These are phyloP conservation scores for Chaetoceros tenuissimus DNA, from an alignment of 108 stramenopile genomes.

Conservation along the genomic window DNA sequence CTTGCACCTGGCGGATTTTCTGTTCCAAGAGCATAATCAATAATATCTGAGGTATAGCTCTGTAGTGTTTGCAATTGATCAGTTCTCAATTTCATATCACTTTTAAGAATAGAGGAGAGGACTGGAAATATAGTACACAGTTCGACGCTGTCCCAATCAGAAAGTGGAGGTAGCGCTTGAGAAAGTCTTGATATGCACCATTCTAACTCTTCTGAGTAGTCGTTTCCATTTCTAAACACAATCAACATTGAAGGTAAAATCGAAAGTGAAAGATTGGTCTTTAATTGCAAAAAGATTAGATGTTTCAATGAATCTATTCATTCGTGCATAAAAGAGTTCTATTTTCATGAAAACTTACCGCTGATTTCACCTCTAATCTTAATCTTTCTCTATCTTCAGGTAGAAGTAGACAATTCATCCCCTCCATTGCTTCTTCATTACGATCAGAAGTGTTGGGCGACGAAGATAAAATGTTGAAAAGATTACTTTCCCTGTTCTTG, in stretches of 20 bases:
- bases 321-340: constrained; percentile 2
- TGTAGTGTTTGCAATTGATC: constrained; percentile 12
- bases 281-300: neutral
- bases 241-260: constrained; percentile 11
- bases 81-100: constrained; percentile 7
- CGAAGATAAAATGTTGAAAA: neutral
- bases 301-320: constrained; percentile 3
- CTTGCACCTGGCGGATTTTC: constrained; percentile 11
- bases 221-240: constrained; percentile 10
- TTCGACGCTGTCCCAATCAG: constrained; percentile 32
- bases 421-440: neutral
- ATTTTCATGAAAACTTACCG: constrained; percentile 11
- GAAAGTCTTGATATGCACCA: too few relatives aligned
- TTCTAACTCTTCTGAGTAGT: constrained; percentile 10
- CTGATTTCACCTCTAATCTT: neutral
- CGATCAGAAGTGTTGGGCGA: neutral
- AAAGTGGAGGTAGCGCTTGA: constrained; percentile 57
- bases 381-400: neutral
- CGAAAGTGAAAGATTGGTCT: neutral
- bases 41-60: constrained; percentile 20
- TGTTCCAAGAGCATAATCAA: constrained; percentile 18
- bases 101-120: constrained; percentile 34
- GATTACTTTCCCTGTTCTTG: neutral
- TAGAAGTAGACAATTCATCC: neutral
- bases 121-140: constrained; percentile 48